Base-by-base conservation (phyloP, 371 early-diverging fungal species). In the Mucor ambiguus region DNA sequence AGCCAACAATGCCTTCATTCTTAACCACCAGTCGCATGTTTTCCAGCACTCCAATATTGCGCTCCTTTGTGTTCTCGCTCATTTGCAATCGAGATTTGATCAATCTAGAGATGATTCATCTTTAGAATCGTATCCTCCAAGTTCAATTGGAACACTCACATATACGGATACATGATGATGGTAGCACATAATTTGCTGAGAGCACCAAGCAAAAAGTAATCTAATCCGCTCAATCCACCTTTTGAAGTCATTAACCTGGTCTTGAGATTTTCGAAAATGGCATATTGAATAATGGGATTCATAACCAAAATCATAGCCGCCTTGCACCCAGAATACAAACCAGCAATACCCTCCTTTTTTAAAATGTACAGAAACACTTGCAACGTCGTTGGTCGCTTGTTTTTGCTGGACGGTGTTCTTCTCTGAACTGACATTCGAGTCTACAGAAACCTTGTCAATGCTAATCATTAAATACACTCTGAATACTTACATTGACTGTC, bases 271-370 rank as follows among this genome's bases (percentile, higher is more conserved):
- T 98, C 98, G 85, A 95, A 98, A 14, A 90, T 92, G 3, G 96
- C 94, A 83, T 95, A 97, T 79, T 98, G 97, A 75, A 98, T 97
- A 65, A 96, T 93, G 41, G 98, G 98, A 84, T 98, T 98, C 80
- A 91, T 89, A 52, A 98, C 98, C 68, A 98, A 84, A 58, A 97
- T 90, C 72, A 98, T 81, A 33, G 97, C 96, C 14, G 96, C 96
- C 33, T 89, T 81, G 18, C 92, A 80, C 32, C 97, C 96, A 63
- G 91, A 87, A 87, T 90, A 97, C 76, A 97, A 87, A 14, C 93
- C 89, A 59, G 76, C 66, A 61, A 91, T 46, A 28, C 98, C 98
- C 57, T 95, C 95, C 61, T 96, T 92, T 60, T 87, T 84, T 68
- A 95, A 72, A 65, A 98, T 95, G 64, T 89, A 82, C 22, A 77